These are phyloP conservation scores for Botrytis paeoniae DNA, from an alignment of 2,329 filamentous ascomycete species.

Conservation along the genomic window DNA sequence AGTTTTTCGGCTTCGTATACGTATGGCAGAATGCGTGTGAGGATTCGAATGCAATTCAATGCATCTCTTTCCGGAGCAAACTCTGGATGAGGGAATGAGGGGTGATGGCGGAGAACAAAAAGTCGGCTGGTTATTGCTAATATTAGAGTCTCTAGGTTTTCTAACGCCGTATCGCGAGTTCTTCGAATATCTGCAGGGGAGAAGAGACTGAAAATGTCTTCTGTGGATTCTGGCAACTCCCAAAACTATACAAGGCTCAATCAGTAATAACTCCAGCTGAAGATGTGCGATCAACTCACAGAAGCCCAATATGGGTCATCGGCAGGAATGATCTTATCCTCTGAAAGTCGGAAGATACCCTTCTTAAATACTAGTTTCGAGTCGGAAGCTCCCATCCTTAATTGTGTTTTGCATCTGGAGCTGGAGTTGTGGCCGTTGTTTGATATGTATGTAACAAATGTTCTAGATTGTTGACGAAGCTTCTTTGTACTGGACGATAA, in stretches of 20 bases:
- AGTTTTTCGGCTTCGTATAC: slow-evolving; percentile 86
- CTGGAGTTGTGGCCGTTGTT: slow-evolving; percentile 14
- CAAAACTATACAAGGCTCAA: slow-evolving; percentile 66
- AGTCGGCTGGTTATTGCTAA: slow-evolving; percentile 80
- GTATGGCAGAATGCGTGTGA: slow-evolving; percentile 86
- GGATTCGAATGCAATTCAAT: slow-evolving; percentile 90
- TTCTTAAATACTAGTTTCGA: slow-evolving; percentile 99
- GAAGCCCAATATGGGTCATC: slow-evolving; percentile 92
- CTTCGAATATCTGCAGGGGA: slow-evolving; percentile 84
- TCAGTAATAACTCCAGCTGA: slow-evolving; percentile 20
- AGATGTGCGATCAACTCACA: slow-evolving; percentile 50
- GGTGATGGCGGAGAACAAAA: slow-evolving; percentile 78
- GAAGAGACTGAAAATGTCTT: slow-evolving; percentile 96
- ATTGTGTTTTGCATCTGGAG: slow-evolving; percentile 31
- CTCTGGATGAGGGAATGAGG: slow-evolving; percentile 84
- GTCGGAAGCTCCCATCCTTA: slow-evolving; percentile 89
- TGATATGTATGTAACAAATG: slow-evolving; percentile 18
- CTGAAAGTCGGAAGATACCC: slow-evolving; percentile 94
- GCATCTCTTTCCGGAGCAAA: slow-evolving; percentile 79
- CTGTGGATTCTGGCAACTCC: slow-evolving; percentile 91
- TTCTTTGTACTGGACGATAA: slow-evolving; percentile 15
- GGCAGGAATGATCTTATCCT: slow-evolving; percentile 80
- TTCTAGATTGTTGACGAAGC: slow-evolving; percentile 18
- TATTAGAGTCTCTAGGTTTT: slow-evolving; percentile 87
- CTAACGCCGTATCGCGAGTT: slow-evolving; percentile 77